phyloP scores from a whole-genome alignment of 1,139 yeast species.

The Williopsis jadinii region DNA sequence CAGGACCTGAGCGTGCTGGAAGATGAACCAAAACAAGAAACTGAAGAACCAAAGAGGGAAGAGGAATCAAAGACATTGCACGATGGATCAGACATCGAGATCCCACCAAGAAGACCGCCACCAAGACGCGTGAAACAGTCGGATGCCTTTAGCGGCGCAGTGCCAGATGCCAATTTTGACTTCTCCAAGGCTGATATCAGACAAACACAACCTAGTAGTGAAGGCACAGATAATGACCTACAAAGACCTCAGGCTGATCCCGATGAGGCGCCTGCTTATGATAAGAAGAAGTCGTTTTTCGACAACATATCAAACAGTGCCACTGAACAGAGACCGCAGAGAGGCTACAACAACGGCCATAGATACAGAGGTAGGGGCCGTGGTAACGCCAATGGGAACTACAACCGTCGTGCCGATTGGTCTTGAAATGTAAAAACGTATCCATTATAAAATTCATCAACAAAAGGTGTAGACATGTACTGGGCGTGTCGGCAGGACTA shows the following conservation, averaged over 20 bases:
- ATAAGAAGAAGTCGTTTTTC: constrained; percentile 71
- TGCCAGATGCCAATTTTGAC: constrained; percentile 46
- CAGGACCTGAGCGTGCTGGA: constrained; percentile 84
- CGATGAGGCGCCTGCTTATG: constrained; percentile 36
- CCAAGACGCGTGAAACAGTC: constrained; percentile 1
- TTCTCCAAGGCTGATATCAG: constrained; percentile 37
- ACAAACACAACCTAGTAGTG: too few species aligned
- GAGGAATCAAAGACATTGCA: not conserved
- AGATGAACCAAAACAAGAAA: constrained; percentile 29
- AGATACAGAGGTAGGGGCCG: constrained; percentile 9
- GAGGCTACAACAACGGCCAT: constrained; percentile 17
- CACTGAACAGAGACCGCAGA: constrained; percentile 27
- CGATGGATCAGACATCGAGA: constrained; percentile 18
- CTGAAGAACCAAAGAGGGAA: constrained; percentile 1
- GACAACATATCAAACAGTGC: constrained; percentile 65
- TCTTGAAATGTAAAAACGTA: too few species aligned
- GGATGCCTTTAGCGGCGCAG: constrained; percentile 14
- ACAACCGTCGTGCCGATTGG: too few species aligned
- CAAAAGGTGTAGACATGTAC: too few species aligned
- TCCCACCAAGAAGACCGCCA: constrained; percentile 24
- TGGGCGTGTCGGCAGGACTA: too few species aligned
- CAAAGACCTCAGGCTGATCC: constrained; percentile 4
- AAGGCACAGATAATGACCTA: not conserved
- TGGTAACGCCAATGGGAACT: too few species aligned
- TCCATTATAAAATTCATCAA: too few species aligned